Conservation (phyloP, 148 eudicot genomes). For the Fallopia convolvulus region DNA sequence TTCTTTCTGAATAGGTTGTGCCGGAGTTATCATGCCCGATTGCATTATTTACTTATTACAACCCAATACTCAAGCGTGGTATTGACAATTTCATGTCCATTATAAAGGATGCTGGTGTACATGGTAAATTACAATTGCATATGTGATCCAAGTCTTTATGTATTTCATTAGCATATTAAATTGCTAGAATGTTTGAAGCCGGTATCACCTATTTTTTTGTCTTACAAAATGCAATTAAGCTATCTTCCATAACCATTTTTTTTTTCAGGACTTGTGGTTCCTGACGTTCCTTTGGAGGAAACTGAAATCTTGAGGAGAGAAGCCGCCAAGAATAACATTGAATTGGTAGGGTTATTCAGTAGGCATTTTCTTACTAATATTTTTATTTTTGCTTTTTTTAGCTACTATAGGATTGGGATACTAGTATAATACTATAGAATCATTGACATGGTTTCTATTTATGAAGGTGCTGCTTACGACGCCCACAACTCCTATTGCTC, state of each 20-base stretch:
- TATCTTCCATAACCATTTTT: not conserved
- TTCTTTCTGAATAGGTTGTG: slow-evolving; percentile 41
- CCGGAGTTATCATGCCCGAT: slow-evolving; percentile 84
- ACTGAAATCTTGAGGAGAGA: slow-evolving; percentile 67
- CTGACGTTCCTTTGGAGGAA: slow-evolving; percentile 96
- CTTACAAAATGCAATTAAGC: not conserved
- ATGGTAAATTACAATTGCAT: slow-evolving; percentile 40
- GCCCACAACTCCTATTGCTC: slow-evolving; percentile 77
- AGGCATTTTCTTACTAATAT: not conserved
- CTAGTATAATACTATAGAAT: not conserved
- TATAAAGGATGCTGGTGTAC: slow-evolving; percentile 76
- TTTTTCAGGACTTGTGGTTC: slow-evolving; percentile 84
- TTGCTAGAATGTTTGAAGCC: not conserved
- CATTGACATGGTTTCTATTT: not conserved
- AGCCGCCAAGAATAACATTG: slow-evolving; percentile 65
- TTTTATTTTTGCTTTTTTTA: not conserved
- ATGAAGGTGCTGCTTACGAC: slow-evolving; percentile 44
- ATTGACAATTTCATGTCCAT: slow-evolving; percentile 74
- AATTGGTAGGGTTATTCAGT: slow-evolving; percentile 42
- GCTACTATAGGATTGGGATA: not conserved
- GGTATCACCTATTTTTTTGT: not conserved
- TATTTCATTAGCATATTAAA: not conserved
- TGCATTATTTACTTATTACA: slow-evolving; percentile 77
- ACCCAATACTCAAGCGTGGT: slow-evolving; percentile 92
- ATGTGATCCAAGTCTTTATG: not conserved